phyloP scores from a whole-genome alignment of 2,329 filamentous ascomycete species.

The Fusarium fujikuroi region DNA sequence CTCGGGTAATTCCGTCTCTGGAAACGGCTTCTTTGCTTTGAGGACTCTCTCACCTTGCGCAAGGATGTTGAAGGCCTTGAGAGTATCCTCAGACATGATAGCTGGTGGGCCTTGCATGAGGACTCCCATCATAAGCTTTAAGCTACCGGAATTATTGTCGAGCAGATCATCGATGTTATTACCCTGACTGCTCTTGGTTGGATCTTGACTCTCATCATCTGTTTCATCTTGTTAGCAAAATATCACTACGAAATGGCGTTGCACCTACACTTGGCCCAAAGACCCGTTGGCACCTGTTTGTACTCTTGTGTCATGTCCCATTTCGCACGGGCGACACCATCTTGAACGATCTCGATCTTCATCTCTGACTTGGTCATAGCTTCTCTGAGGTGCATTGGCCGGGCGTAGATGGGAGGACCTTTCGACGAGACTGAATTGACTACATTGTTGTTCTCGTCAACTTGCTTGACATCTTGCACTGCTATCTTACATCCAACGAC shows the following conservation, averaged over 20 bases:
- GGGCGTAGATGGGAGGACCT: background rate
- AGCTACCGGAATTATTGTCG: background rate
- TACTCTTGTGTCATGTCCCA: background rate
- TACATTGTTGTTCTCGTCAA: no score
- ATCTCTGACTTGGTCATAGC: background rate
- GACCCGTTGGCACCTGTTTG: background rate
- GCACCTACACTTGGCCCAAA: background rate
- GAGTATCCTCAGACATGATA: accelerated
- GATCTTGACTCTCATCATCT: background rate
- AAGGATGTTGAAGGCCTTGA: background rate
- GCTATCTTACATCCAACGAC: no score
- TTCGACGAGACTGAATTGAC: no score
- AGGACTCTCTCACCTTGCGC: background rate
- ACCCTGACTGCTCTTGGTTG: background rate
- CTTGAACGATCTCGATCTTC: background rate
- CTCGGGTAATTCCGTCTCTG: accelerated
- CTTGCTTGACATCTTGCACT: no score
- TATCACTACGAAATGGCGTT: accelerated
- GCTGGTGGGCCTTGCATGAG: background rate
- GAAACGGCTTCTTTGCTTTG: accelerated
- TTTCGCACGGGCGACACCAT: background rate
- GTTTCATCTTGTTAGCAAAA: accelerated
- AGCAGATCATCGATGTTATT: background rate
- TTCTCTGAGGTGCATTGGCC: background rate
- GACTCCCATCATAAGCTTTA: background rate